A percentile compares a stretch with the other conserved stretches of the same genome.
These are phyloP conservation scores for Suaeda aralocaspica DNA, from an alignment of 148 eudicot species.

Conservation along the genomic window DNA sequence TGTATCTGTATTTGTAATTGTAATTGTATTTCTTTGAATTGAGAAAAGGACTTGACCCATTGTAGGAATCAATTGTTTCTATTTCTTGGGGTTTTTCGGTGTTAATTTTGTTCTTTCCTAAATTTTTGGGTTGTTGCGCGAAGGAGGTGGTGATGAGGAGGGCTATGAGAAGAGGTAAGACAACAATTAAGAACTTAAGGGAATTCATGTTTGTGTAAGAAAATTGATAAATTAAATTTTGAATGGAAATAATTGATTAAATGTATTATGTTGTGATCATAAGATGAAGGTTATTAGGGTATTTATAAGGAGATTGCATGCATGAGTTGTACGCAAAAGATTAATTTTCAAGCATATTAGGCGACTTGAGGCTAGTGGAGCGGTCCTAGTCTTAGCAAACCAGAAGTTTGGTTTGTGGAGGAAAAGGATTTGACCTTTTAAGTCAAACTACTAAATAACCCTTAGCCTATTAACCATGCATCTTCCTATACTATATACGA, in stretches of 20 bases:
- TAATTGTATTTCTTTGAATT: slow-evolving; percentile 4
- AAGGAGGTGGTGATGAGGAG: slow-evolving; percentile 2
- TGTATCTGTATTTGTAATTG: too few relatives aligned
- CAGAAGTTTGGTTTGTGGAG: slow-evolving; percentile 20
- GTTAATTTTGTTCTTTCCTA: neutral
- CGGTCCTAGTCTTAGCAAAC: slow-evolving; percentile 23
- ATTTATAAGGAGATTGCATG: slow-evolving; percentile 17
- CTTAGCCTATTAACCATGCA: too few relatives aligned
- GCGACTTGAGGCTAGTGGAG: slow-evolving; percentile 17
- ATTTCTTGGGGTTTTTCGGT: neutral
- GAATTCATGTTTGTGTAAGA: neutral
- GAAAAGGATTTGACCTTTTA: slow-evolving; percentile 8
- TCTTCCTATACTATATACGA: too few relatives aligned
- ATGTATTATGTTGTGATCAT: neutral
- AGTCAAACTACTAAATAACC: neutral
- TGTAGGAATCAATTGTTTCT: neutral
- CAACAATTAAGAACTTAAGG: neutral
- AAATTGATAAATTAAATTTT: neutral
- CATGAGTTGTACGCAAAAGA: slow-evolving; percentile 5
- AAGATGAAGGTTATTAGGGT: neutral
- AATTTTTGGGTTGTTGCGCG: slow-evolving; percentile 8
- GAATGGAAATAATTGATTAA: neutral
- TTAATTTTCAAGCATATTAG: neutral
- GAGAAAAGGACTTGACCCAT: slow-evolving; percentile 10
- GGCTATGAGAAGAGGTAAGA: neutral